Evolutionary conservation across 2,329 filamentous ascomycete genomes (phyloP), one percentile per base, ranked within the genome.

Genomic region (Diaporthe citrichinensis): DNA sequence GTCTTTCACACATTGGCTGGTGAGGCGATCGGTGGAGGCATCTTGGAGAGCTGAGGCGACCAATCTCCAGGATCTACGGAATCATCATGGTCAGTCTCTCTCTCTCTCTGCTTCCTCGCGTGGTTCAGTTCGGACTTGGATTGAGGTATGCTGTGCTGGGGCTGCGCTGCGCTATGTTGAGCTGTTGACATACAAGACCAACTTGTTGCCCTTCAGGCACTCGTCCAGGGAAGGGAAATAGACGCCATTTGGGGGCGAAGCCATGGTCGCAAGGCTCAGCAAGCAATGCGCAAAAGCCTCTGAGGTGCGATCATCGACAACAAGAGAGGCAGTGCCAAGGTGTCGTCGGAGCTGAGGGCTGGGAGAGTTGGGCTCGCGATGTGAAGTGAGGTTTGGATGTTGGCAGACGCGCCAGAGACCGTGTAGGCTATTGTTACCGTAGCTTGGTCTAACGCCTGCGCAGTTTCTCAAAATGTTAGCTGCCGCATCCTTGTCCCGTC

Each of bases 221-320:
- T 94, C 92, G 85, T 95, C 94, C 85, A 98, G 89, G 82, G 95
- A 92, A 82, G 96, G 95, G 81, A 97, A 94, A 86, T 96, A 97
- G 83, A 90, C 88, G 82, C 88, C 87, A 86, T 94, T 92, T 81
- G 91, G 89, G 82, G 91, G 87, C 85, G 92, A 89, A 87, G 92
- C 93, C 93, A 95, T 95, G 87, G 85, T 88, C 87, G 84, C 86
- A 84, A 86, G 85, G 85, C 86, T 89, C 86, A 88, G 86, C 85
- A 84, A 78, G 80, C 78, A 69, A 74, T 76, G 76, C 75, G 71
- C 61, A 74, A 57, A 46, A 57, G 34, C 57, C 46, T 57, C 39
- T 62, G 71, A 61, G 31, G 39, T 39, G 73, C 74, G 71, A 71
- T 74, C 77, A 78, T 78, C 73, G 73, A 76, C 72, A 51, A 62